Evolutionary conservation across 306 rosid genomes (phyloP), one percentile per base, ranked within the genome.

Genomic region (Castanopsis chinensis): DNA sequence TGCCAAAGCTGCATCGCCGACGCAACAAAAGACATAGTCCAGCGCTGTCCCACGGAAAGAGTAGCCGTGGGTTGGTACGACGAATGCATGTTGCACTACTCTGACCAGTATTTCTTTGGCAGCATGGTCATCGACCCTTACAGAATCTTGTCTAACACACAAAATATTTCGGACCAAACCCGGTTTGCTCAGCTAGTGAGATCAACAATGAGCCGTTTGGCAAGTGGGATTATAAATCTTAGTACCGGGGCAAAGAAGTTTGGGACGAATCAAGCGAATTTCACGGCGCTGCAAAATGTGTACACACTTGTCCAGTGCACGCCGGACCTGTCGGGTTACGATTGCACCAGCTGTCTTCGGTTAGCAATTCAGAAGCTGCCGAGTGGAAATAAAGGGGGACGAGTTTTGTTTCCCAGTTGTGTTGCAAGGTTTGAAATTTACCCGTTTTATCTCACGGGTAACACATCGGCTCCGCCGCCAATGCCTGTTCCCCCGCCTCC

Each of bases 31-130:
- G 73, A n/a, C 0, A 27, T 88, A 33, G 49, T 75, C 14, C 57
- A 79, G 0, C 76, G 77, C 6, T 88, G 90, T 54, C 71, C 88
- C 2, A 3, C 4, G 0, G 28, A 86, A 0, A 86, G 69, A 63
- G 79, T 76, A 27, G 90, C 88, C 60, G 71, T 86, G 4, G 84
- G 77, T 5, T 86, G 90, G 90, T 88, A 86, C 81, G 87, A 82
- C 77, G 83, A 81, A 69, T 88, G 92, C 37, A 71, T 72, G 58
- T 11, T 88, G 1, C 81, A 90, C 1, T 88, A 86, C 57, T 86
- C 88, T 0, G 3, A 84, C 14, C 55, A 71, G 6, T 57, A 53
- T 12, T 52, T 88, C 79, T 88, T 86, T 61, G 69, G 83, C 4
- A 60, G 43, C 28, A 63, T 67, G 78, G 87, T 4, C 23, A 9